phyloP scores from a whole-genome alignment of 805 yeast species.

The Wickerhamomyces chaumierensis region DNA sequence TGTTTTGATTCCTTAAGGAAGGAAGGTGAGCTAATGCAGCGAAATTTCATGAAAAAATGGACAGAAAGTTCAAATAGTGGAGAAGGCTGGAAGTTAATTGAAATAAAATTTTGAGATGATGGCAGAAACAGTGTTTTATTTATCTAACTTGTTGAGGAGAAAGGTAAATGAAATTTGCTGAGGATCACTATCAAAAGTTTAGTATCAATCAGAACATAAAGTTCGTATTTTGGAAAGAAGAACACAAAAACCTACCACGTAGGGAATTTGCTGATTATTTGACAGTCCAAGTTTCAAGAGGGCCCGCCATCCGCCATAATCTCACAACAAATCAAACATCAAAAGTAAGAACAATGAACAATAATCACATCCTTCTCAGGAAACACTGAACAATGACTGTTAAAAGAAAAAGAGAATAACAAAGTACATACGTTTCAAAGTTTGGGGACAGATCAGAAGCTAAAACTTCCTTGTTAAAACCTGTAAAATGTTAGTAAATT shows the following conservation, averaged over 20 bases:
- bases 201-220: neutral
- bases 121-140: neutral
- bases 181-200: neutral
- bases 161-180: neutral
- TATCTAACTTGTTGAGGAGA: neutral
- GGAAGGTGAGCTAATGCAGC: too few species aligned
- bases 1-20: too few species aligned
- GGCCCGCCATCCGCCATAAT: too few species aligned
- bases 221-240: neutral
- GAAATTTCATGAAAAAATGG: too few species aligned
- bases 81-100: too few species aligned
- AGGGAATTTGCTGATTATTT: too few species aligned
- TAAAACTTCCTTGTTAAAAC: constrained; percentile 37
- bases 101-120: neutral
- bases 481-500: constrained; percentile 14
- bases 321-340: neutral
- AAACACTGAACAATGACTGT: constrained; percentile 1
- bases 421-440: constrained; percentile 44
- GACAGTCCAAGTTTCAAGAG: too few species aligned
- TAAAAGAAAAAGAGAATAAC: neutral
- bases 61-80: too few species aligned
- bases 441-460: constrained; percentile 50
- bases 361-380: constrained; percentile 1
- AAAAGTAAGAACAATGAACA: constrained; percentile 1
- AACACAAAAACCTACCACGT: neutral